Base-by-base conservation (phyloP, 257 asterid species). In the Solanum chiquidenum region DNA sequence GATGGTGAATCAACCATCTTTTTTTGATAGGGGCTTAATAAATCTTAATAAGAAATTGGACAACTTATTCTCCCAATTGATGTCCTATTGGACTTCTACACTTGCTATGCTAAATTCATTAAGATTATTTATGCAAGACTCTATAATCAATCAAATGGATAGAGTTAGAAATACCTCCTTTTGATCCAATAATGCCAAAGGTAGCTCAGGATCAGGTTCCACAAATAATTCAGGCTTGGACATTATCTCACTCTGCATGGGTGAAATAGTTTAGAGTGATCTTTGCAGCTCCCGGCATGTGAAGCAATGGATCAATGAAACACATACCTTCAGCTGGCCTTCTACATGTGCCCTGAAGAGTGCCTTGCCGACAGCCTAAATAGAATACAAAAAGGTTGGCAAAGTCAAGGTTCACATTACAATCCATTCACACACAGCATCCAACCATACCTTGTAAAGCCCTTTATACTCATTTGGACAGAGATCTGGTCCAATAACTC, bases 291-390 rank as follows among this genome's bases (percentile, higher is more conserved):
- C 86, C 84, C 58, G 55, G 69, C 80, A 87, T 83, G 89, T 90
- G 91, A 37, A 75, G 84, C 87, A 52, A 31, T 88, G 86, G 20
- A 80, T 49, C 85, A 73, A 83, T 34, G 25, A 88, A 58, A 88
- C 46, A 87, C 69, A 52, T 90, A 95, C 98, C 98, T 95, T 95
- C 86, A 95, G 93, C 91, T 95, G 98, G 84, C 98, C 98, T 93
- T 95, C 98, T 49, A 95, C 98, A 92, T 95, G 98, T 89, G 98
- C 98, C 90, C 96, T 92, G 88, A 95, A 95, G 89, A 95, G 97
- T 64, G 98, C 98, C 91, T 94, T 95, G n/a, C 96, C 98, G 86
- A 95, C 98, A 86, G 98, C 98, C 98, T 95, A 92, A 87, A 86
- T 86, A 76, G 87, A 90, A 88, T 89, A 83, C 84, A 89, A 44